Evolutionary conservation across 2,329 filamentous ascomycete species (phyloP), one percentile per base, ranked within the genome.

Genomic region (Xylariaceae sp.): DNA sequence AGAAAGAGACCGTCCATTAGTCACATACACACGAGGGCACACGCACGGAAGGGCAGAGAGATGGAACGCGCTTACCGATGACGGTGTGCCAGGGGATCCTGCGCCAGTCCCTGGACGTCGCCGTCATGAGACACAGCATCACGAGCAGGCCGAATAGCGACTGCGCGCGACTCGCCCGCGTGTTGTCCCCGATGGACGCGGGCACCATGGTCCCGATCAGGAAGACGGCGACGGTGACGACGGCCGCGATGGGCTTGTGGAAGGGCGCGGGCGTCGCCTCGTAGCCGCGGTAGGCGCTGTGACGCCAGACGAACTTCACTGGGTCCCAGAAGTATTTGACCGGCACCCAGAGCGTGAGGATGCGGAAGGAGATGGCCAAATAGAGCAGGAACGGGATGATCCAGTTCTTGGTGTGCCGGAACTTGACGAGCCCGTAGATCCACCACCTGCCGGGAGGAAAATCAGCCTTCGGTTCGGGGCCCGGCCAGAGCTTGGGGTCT

Each of bases 361-460:
- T 57, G 21, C 88, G 81, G 32, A 92, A 64, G 9, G 74, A 76
- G 47, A 93, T 78, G 45, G 67, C 70, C 29, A 94, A 73, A 68
- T 81, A 94, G 29, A 94, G 55, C 32, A 94, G 68, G 60, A 93
- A 92, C 0, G 88, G 87, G 31, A 89, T 75, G 36, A 93, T 60
- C 87, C 87, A 94, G 51, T 85, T 86, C 59, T 72, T 69, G 48
- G 68, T 69, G 38, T 80, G 47, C 38, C 76, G 76, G 56, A 90
- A 85, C 33, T 86, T 65, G 38, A 88, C 67, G 19, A 63, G 51
- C 21, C 60, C 59, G 29, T 50, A 57, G 15, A 60, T 55, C 59
- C 58, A 63, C 60, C 60, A 64, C 32, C 58, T 61, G 22, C 35
- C 25, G 19, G 18, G 40, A 31, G 39, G 19, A 43, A 29, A 26